Evolutionary conservation across 2,329 filamentous ascomycete genomes (phyloP).

Genomic region (Hymenoscyphus repandus): DNA sequence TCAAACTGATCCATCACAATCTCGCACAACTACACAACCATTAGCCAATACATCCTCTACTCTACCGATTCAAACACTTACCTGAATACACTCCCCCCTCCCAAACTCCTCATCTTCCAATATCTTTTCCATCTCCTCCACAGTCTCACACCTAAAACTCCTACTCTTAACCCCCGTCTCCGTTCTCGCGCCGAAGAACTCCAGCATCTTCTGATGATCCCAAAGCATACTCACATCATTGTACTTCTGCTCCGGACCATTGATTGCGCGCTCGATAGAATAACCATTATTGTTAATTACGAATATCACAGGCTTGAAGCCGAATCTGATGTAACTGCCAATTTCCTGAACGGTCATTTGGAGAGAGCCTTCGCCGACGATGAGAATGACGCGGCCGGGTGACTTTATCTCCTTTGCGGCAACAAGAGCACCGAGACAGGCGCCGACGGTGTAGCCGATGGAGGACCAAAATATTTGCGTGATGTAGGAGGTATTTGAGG

Average conservation of each 20-base stretch:
- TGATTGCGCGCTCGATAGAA: constrained; percentile 53
- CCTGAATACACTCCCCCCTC: constrained; percentile 16
- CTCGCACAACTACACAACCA: constrained; percentile 8
- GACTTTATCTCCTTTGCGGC: constrained; percentile 43
- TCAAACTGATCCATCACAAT: constrained; percentile 15
- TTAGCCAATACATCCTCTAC: not conserved
- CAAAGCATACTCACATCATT: constrained; percentile 49
- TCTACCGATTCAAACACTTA: constrained; percentile 1
- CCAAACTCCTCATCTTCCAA: constrained; percentile 33
- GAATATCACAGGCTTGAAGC: constrained; percentile 44
- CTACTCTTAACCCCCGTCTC: constrained; percentile 31
- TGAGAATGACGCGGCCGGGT: constrained; percentile 45
- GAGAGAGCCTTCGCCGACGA: constrained; percentile 60
- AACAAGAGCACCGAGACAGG: constrained; percentile 48
- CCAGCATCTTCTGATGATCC: constrained; percentile 44
- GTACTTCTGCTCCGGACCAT: constrained; percentile 47
- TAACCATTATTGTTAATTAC: constrained; percentile 57
- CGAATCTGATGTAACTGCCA: constrained; percentile 54
- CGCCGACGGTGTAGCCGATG: constrained; percentile 56
- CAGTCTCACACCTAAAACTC: constrained; percentile 37
- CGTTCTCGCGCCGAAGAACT: constrained; percentile 42
- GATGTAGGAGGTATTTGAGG: constrained; percentile 42
- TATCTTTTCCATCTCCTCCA: constrained; percentile 40
- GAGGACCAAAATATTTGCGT: constrained; percentile 52
- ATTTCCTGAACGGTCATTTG: constrained; percentile 64